Conservation (phyloP, 345 rosid species). For the Euclidium syriacum region DNA sequence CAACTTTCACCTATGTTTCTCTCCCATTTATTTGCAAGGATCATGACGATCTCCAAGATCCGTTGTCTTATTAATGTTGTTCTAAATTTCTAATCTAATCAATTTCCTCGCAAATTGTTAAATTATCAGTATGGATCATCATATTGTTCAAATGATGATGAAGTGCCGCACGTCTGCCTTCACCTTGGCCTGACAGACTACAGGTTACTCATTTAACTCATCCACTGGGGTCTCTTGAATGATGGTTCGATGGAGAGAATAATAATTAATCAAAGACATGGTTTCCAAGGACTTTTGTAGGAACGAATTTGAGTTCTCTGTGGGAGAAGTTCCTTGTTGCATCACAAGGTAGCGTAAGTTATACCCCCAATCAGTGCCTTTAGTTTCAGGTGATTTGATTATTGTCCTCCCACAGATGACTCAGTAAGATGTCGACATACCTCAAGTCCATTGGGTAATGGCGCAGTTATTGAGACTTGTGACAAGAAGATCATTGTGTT, state of each 20-base stretch:
- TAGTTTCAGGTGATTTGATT: neutral
- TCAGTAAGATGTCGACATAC: conserved; percentile 57
- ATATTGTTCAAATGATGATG: conserved; percentile 28
- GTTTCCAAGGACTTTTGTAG: conserved; percentile 69
- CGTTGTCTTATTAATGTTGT: neutral
- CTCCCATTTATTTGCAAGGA: neutral
- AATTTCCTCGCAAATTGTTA: neutral
- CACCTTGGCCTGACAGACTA: conserved; percentile 88
- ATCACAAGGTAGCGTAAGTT: conserved; percentile 81
- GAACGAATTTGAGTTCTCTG: conserved; percentile 75
- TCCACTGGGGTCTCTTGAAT: no score
- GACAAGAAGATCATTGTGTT: conserved; percentile 66
- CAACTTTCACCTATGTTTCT: neutral
- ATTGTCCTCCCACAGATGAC: conserved; percentile 47
- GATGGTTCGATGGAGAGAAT: conserved; percentile 13
- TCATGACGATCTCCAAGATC: neutral
- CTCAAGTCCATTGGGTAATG: conserved; percentile 83
- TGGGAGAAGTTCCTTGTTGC: conserved; percentile 76
- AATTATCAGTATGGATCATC: conserved; percentile 76
- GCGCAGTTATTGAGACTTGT: conserved; percentile 65
- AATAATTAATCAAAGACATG: conserved; percentile 13
- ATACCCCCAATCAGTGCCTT: neutral
- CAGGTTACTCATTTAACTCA: conserved; percentile 45
- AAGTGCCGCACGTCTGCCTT: conserved; percentile 44
- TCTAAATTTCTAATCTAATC: neutral